Percentiles rank a stretch among this genome's conserved stretches.
phyloP scores from a whole-genome alignment of 257 asterid species.

The Fraxinus americana region DNA sequence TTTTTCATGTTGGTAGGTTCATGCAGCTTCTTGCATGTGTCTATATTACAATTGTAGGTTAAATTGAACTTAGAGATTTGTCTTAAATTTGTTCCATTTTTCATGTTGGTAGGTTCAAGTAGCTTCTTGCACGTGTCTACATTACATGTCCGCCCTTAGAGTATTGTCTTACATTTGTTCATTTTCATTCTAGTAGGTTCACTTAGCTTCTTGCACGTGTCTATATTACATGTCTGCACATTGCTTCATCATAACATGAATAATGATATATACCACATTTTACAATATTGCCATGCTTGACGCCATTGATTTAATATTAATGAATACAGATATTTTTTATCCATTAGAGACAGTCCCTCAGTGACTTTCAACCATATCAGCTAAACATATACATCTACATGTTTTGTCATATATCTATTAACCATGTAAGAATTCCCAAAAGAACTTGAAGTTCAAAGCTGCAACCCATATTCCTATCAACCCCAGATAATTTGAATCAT shows the following conservation, averaged over 20 bases:
- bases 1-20: background rate
- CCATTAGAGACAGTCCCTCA: background rate
- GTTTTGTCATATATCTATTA: background rate
- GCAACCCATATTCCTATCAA: background rate
- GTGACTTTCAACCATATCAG: background rate
- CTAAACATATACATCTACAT: background rate
- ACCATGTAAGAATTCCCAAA: slow-evolving; percentile 1
- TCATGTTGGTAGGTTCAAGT: background rate
- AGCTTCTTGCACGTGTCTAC: background rate
- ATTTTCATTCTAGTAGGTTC: background rate
- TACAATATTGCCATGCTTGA: background rate
- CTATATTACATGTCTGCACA: slow-evolving; percentile 4
- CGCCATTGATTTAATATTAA: background rate
- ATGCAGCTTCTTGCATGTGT: background rate
- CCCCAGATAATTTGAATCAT: background rate
- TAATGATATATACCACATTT: background rate
- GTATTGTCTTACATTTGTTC: background rate
- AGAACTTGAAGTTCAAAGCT: background rate
- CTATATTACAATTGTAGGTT: background rate
- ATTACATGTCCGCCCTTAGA: background rate
- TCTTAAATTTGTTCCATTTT: background rate
- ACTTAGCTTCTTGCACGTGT: background rate
- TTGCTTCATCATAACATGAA: slow-evolving; percentile 12
- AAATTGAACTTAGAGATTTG: background rate
- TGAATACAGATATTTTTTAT: background rate